Percentiles rank a stretch among this genome's conserved stretches.
Evolutionary conservation across 2,329 filamentous ascomycete genomes (phyloP).

Genomic region (Cytospora piceicola): DNA sequence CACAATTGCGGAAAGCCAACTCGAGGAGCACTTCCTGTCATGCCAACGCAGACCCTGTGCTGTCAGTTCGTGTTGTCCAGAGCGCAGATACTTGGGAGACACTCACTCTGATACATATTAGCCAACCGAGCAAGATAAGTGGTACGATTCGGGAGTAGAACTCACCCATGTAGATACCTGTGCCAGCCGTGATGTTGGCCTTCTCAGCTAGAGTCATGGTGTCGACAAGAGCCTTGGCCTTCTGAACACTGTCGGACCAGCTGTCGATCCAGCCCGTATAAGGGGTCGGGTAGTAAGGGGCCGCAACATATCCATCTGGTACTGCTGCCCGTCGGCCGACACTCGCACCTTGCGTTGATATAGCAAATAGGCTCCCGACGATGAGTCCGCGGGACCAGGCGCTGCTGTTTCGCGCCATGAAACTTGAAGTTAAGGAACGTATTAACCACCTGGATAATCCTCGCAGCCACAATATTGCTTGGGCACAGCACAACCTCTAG

Average conservation of each 20-base stretch:
- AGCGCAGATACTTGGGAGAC: background rate
- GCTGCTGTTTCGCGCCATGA: conserved; percentile 22
- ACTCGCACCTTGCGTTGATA: conserved; percentile 31
- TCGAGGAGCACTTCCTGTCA: conserved; percentile 71
- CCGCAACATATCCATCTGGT: conserved; percentile 46
- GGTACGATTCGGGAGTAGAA: conserved; percentile 4
- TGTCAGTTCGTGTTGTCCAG: conserved; percentile 19
- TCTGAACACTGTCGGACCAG: conserved; percentile 72
- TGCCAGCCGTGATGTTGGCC: conserved; percentile 75
- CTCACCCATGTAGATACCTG: conserved; percentile 70
- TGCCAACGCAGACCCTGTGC: conserved; percentile 69
- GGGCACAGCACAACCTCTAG: conserved; percentile 2
- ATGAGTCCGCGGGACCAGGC: conserved; percentile 16
- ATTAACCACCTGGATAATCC: background rate
- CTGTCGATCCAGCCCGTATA: conserved; percentile 71
- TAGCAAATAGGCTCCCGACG: conserved; percentile 27
- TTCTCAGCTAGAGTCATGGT: conserved; percentile 82
- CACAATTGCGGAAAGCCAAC: conserved; percentile 75
- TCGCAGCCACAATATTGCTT: conserved; percentile 15
- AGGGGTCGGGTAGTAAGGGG: conserved; percentile 74
- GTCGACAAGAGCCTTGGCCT: conserved; percentile 69
- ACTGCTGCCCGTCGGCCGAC: conserved; percentile 37
- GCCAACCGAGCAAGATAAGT: conserved; percentile 1
- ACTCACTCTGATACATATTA: conserved; percentile 34
- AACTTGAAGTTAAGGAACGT: conserved; percentile 16